These are phyloP conservation scores for Solanum lycopersicoides DNA, from an alignment of 257 asterid genomes.

Conservation along the genomic window DNA sequence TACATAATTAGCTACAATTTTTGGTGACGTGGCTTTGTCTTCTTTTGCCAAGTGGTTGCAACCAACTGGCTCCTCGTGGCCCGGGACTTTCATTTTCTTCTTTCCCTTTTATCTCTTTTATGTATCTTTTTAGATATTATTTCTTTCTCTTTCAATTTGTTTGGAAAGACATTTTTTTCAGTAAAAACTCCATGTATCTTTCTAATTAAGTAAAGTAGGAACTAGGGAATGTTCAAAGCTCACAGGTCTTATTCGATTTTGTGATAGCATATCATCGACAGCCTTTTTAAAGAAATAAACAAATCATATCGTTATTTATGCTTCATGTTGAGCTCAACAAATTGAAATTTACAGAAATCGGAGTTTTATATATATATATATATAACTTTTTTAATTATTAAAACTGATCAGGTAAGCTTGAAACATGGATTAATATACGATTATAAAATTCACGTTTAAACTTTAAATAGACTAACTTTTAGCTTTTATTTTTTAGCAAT, in stretches of 20 bases:
- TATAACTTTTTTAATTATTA: not conserved
- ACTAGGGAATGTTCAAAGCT: not conserved
- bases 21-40: not conserved
- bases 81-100: not conserved
- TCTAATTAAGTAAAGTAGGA: not conserved
- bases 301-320: not conserved
- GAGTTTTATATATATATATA: not conserved
- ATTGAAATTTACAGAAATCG: not conserved
- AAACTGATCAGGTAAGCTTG: not conserved
- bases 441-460: no score
- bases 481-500: not conserved
- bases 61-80: not conserved
- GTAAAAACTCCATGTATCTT: not conserved
- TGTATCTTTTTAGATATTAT: no score
- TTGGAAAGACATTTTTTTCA: no score
- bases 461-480: no score
- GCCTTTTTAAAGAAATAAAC: not conserved
- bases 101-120: no score
- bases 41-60: not conserved
- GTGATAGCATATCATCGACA: not conserved
- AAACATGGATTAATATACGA: not conserved
- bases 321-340: not conserved
- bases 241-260: not conserved
- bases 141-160: no score
- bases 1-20: not conserved